Conservation (phyloP, 805 yeast species). For the Ogataea dorogensis region DNA sequence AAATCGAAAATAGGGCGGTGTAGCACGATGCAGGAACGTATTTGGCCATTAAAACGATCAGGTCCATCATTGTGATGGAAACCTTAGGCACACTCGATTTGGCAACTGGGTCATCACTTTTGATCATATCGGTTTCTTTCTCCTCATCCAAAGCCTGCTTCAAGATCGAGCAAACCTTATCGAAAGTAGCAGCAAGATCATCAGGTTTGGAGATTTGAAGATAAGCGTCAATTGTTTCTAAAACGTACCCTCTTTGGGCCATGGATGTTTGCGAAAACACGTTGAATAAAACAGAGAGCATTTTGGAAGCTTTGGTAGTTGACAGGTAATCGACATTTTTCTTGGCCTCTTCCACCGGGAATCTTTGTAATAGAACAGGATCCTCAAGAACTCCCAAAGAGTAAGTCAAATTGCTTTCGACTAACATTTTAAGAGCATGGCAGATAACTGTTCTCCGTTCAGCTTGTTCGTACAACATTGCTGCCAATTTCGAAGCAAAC, state of each 20-base stretch:
- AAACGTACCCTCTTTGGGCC: constrained; percentile 76
- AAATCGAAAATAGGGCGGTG: constrained; percentile 73
- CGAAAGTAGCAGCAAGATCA: constrained; percentile 73
- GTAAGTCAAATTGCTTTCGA: constrained; percentile 70
- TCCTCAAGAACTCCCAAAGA: constrained; percentile 58
- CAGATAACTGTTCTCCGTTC: constrained; percentile 80
- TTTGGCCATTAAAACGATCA: constrained; percentile 82
- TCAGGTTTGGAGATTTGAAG: constrained; percentile 63
- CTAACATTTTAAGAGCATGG: constrained; percentile 72
- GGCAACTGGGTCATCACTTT: constrained; percentile 34
- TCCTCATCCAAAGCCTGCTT: constrained; percentile 72
- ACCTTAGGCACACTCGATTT: constrained; percentile 46
- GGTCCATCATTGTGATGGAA: constrained; percentile 86
- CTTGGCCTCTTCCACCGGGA: constrained; percentile 55
- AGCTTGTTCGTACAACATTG: constrained; percentile 68
- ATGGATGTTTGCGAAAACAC: constrained; percentile 88
- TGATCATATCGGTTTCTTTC: constrained; percentile 32
- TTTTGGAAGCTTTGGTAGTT: constrained; percentile 59
- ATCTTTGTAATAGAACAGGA: constrained; percentile 58
- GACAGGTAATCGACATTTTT: constrained; percentile 62
- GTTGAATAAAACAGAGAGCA: constrained; percentile 85
- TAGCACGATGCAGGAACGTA: constrained; percentile 72
- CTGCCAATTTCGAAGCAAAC: constrained; percentile 77
- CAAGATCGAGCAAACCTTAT: constrained; percentile 78
- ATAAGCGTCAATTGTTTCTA: constrained; percentile 83